Evolutionary conservation across 2,329 filamentous ascomycete species (phyloP).

Genomic region (Piedraia hortae): DNA sequence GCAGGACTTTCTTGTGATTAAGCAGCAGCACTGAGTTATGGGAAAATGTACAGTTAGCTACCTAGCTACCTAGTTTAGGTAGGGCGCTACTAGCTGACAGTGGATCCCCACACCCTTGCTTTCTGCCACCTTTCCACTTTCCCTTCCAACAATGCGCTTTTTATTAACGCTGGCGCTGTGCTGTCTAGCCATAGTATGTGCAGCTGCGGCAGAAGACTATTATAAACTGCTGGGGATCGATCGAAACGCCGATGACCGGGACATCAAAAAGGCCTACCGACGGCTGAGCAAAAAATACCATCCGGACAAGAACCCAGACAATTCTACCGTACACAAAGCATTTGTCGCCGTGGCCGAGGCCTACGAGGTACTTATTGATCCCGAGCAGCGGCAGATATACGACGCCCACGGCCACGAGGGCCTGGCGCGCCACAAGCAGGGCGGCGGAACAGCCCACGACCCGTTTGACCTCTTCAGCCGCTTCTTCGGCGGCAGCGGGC

Average conservation of each 20-base stretch:
- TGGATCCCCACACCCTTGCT: too few species aligned
- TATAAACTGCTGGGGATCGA: slow-evolving; percentile 68
- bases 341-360: slow-evolving; percentile 88
- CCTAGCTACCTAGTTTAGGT: too few species aligned
- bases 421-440: slow-evolving; percentile 53
- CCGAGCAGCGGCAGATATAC: slow-evolving; percentile 65
- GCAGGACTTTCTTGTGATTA: slow-evolving; percentile 23
- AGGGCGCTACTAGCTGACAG: too few species aligned
- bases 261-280: slow-evolving; percentile 84
- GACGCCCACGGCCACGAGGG: slow-evolving; percentile 85
- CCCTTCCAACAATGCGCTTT: slow-evolving; percentile 17
- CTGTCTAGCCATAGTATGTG: slow-evolving; percentile 17
- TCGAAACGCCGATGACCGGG: slow-evolving; percentile 51
- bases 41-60: too few species aligned
- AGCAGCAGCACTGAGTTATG: too few species aligned
- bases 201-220: slow-evolving; percentile 35
- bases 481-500: slow-evolving; percentile 81
- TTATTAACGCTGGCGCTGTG: slow-evolving; percentile 17
- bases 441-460: slow-evolving; percentile 38
- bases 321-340: slow-evolving; percentile 57
- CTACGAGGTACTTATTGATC: slow-evolving; percentile 68
- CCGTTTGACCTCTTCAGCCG: slow-evolving; percentile 89
- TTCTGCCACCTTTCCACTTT: too few species aligned
- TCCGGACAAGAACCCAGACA: slow-evolving; percentile 85
- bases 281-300: slow-evolving; percentile 85